Conservation (phyloP, 805 yeast genomes). For the Yarrowia bubula region DNA sequence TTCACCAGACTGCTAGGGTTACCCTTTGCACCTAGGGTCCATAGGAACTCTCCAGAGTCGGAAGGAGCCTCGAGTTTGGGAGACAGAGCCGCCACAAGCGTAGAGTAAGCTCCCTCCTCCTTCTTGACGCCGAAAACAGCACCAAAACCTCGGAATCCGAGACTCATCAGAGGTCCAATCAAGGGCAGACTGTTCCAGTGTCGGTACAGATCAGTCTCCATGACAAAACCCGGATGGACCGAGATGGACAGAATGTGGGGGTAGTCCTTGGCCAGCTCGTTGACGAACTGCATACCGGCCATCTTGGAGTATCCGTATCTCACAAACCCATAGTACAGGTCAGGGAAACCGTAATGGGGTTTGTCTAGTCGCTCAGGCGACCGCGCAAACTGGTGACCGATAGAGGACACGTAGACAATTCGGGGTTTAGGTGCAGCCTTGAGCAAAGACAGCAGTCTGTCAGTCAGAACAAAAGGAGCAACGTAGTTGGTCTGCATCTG, state of each 20-base stretch:
- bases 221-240: constrained; percentile 84
- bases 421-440: constrained; percentile 45
- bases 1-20: constrained; percentile 59
- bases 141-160: constrained; percentile 66
- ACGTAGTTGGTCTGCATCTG: constrained; percentile 78
- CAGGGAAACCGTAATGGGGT: constrained; percentile 58
- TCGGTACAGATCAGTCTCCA: constrained; percentile 71
- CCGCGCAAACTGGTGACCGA: constrained; percentile 59
- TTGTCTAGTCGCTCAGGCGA: constrained; percentile 49
- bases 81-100: constrained; percentile 61
- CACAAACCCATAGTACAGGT: constrained; percentile 69
- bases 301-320: constrained; percentile 76
- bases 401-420: constrained; percentile 61
- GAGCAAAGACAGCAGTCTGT: constrained; percentile 51
- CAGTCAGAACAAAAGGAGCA: constrained; percentile 68
- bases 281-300: constrained; percentile 71
- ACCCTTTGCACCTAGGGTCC: constrained; percentile 56
- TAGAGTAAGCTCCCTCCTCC: constrained; percentile 68
- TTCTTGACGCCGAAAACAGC: constrained; percentile 65
- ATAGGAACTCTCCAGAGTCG: constrained; percentile 69
- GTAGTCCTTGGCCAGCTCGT: constrained; percentile 59
- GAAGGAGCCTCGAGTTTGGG: constrained; percentile 41
- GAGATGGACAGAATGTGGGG: constrained; percentile 64
- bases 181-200: constrained; percentile 78
- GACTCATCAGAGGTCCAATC: constrained; percentile 73